phyloP scores from a whole-genome alignment of 1,139 yeast species.

The Suhomyces ambrosiae region DNA sequence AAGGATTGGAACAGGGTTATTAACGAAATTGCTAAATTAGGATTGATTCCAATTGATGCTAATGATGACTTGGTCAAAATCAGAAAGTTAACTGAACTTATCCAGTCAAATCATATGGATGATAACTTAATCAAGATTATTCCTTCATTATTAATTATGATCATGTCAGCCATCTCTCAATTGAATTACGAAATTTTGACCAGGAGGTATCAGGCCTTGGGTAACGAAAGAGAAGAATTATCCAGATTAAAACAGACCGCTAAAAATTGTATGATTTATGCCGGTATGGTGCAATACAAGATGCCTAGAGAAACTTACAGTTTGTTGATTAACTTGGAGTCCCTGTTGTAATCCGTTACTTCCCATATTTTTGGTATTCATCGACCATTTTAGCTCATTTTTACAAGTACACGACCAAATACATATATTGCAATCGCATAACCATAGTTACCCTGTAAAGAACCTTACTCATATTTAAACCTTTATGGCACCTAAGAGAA shows the following conservation, averaged over 20 bases:
- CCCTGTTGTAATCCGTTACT: conserved; percentile 42
- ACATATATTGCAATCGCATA: not conserved
- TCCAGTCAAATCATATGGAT: conserved; percentile 53
- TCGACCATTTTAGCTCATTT: not conserved
- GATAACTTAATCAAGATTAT: conserved; percentile 76
- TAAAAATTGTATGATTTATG: conserved; percentile 87
- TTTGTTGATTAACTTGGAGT: conserved; percentile 70
- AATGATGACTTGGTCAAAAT: conserved; percentile 40
- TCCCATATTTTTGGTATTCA: too few relatives aligned
- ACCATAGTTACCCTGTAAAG: not conserved
- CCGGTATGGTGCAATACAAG: conserved; percentile 93
- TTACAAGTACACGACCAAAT: conserved; percentile 2
- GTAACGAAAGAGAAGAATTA: conserved; percentile 56
- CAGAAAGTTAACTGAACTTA: conserved; percentile 45
- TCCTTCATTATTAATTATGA: conserved; percentile 77
- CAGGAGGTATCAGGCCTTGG: conserved; percentile 50
- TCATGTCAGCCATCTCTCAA: conserved; percentile 76
- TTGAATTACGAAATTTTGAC: conserved; percentile 52
- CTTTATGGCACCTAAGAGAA: conserved; percentile 16
- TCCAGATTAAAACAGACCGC: conserved; percentile 64
- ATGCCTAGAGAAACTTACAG: conserved; percentile 93
- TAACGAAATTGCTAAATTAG: conserved; percentile 56
- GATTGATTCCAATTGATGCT: conserved; percentile 63
- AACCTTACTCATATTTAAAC: too few relatives aligned
- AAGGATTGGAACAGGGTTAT: conserved; percentile 67